Evolutionary conservation across 1,139 yeast species (phyloP).

Genomic region (Zygosaccharomyces pseudobailii): DNA sequence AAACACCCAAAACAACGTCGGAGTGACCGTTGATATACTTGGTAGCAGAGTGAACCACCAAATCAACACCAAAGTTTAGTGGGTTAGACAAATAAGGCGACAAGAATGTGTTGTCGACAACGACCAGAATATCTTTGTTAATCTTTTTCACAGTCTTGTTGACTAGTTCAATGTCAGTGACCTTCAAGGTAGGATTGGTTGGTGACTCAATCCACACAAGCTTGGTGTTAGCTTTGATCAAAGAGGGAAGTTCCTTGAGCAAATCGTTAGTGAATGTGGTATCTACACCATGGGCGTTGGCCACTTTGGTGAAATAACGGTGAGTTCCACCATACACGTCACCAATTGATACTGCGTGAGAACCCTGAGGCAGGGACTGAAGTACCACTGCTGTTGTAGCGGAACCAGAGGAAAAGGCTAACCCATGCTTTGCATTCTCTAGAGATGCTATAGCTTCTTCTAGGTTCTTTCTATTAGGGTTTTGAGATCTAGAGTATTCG

Average conservation of each 20-base stretch:
- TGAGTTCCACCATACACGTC: constrained; percentile 95
- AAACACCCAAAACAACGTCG: constrained; percentile 84
- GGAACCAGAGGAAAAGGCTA: constrained; percentile 82
- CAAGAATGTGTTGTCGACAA: constrained; percentile 90
- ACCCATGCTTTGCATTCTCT: constrained; percentile 71
- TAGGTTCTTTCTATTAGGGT: constrained; percentile 82
- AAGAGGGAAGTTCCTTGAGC: constrained; percentile 51
- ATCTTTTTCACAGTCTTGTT: constrained; percentile 47
- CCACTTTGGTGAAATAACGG: constrained; percentile 85
- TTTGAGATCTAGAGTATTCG: constrained; percentile 84
- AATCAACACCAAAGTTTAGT: constrained; percentile 74
- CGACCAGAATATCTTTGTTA: constrained; percentile 52
- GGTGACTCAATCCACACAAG: constrained; percentile 90
- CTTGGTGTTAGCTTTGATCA: constrained; percentile 58
- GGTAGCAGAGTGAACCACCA: constrained; percentile 85
- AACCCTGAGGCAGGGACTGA: constrained; percentile 67
- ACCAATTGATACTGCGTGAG: constrained; percentile 76
- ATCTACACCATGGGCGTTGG: constrained; percentile 70
- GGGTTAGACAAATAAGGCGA: constrained; percentile 93
- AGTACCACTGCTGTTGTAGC: constrained; percentile 79
- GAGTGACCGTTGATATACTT: constrained; percentile 92
- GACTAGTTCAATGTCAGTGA: constrained; percentile 66
- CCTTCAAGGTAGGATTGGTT: constrained; percentile 77
- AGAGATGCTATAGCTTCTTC: constrained; percentile 78
- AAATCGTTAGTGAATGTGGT: constrained; percentile 66